Percentiles rank a stretch among this genome's conserved stretches.
Conservation (phyloP, 805 yeast genomes). For the Candida awuae region DNA sequence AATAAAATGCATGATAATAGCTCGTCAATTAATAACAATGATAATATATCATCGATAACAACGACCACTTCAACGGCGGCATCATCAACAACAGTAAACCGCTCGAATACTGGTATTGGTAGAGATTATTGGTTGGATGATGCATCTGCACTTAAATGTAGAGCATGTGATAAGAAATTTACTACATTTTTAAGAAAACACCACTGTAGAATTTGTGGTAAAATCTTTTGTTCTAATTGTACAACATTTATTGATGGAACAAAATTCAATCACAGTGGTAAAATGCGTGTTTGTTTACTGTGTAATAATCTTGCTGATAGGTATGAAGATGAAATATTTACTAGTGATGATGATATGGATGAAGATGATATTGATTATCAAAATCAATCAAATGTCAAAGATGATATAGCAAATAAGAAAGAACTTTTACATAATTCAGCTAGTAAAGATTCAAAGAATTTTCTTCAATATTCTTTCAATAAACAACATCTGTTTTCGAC, state of each 20-base stretch:
- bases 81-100: conserved; percentile 13
- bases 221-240: conserved; percentile 82
- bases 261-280: conserved; percentile 55
- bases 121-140: conserved; percentile 95
- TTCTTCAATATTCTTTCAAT: no score
- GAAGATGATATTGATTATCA: conserved; percentile 5
- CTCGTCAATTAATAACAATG: no score
- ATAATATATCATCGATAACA: no score
- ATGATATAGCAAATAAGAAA: no score
- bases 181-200: conserved; percentile 85
- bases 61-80: neutral
- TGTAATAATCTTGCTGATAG: conserved; percentile 58
- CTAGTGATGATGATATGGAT: conserved; percentile 44
- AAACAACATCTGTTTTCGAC: no score
- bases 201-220: conserved; percentile 95
- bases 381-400: no score
- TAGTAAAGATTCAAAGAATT: no score
- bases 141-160: conserved; percentile 82
- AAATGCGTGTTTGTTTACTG: conserved; percentile 67
- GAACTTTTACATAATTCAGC: no score
- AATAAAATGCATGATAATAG: no score
- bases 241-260: conserved; percentile 65
- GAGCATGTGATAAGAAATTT: conserved; percentile 71
- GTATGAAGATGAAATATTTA: conserved; percentile 58
- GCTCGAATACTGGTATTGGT: conserved; percentile 41